These are phyloP conservation scores for Talaromyces albobiverticillius DNA, from an alignment of 2,329 filamentous ascomycete species.

Conservation along the genomic window DNA sequence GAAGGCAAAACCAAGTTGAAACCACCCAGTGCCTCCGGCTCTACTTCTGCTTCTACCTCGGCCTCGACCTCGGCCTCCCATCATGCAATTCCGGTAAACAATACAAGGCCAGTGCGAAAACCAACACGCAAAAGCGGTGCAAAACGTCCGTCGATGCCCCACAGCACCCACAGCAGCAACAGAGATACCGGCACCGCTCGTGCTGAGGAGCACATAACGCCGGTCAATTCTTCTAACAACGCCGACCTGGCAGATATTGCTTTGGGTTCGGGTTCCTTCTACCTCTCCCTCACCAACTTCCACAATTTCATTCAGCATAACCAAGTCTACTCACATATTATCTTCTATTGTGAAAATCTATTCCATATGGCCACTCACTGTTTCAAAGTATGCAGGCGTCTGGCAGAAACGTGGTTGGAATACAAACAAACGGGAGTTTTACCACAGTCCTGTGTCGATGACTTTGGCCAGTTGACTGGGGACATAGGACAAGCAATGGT, in stretches of 20 bases:
- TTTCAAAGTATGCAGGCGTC: constrained; percentile 15
- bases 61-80: too few species aligned
- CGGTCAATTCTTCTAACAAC: not conserved
- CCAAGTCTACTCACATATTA: constrained; percentile 6
- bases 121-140: not conserved
- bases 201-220: not conserved
- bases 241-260: not conserved
- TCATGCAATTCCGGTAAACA: not conserved
- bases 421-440: constrained; percentile 32
- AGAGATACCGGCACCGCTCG: too few species aligned
- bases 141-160: not conserved
- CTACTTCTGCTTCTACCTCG: not conserved
- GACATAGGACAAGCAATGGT: constrained; percentile 32
- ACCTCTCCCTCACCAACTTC: constrained; percentile 10
- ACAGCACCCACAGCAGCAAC: not conserved
- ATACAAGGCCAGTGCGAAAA: not conserved
- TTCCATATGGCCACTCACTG: constrained; percentile 15
- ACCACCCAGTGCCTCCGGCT: not conserved
- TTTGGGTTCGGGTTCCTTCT: constrained; percentile 2
- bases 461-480: constrained; percentile 26
- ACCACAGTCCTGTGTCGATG: constrained; percentile 27
- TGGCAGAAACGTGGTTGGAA: constrained; percentile 24
- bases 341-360: constrained; percentile 3
- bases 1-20: constrained; percentile 6
- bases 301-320: constrained; percentile 5